Evolutionary conservation across 768 basidiomycete genomes (phyloP), one percentile per base, ranked within the genome.

Genomic region (Trametes cingulata): DNA sequence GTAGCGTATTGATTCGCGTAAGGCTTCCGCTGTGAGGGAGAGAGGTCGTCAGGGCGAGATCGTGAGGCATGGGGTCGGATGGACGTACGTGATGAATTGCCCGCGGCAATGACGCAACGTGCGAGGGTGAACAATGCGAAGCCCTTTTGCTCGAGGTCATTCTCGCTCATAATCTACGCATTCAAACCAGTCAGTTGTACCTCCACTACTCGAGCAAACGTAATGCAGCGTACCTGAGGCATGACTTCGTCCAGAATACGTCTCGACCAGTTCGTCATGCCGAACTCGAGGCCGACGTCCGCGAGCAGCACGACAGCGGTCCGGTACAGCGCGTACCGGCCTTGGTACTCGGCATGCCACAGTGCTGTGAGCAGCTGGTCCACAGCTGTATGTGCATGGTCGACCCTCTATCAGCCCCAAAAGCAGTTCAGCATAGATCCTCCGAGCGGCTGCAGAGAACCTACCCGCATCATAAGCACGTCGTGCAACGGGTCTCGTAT

Each of bases 261-360:
- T 63, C 75, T 78, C 57, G 84, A 86, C 60, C 84, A 80, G 66
- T 83, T 82, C 14, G 87, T 81, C 82, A 93, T 84, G 15, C 86
- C 87, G 68, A 90, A 88, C 66, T 93, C 90, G 19, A 93, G 73
- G 8, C 85, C 84, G 61, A 91, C 74, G 66, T 95, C 93, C 1
- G 93, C 92, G 19, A 94, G 80, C 33, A 93, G 70, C 60, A 89
- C 79, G 33, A 89, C 79, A 0, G 83, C 86, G 3, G 84, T 82
- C 56, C 92, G 80, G 67, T 93, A 90, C 22, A 85, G 70, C 15
- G 80, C 78, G 67, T 85, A 82, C 56, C 86, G 82, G 53, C 85
- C 83, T 54, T 90, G 82, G 68, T 90, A 91, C 71, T 94, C 91
- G 0, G 91, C 84, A 59, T 88, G 80, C 90, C 91, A 93, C 37